These are phyloP conservation scores for Annulohypoxylon nitens DNA, from an alignment of 495 filamentous ascomycete species.

Conservation along the genomic window DNA sequence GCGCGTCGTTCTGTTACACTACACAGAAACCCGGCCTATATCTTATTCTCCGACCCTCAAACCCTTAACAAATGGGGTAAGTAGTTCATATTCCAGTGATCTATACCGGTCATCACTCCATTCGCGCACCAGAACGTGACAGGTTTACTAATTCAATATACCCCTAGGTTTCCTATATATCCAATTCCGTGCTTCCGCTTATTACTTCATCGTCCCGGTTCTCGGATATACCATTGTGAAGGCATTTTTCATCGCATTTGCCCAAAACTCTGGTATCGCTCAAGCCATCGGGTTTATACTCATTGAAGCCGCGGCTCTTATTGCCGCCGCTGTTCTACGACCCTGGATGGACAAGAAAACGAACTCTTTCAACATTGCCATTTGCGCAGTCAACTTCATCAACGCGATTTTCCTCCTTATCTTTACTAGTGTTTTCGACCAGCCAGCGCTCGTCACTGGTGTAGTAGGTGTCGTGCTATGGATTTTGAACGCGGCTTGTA, in stretches of 20 bases:
- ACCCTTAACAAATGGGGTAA: slow-evolving; percentile 93
- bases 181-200: slow-evolving; percentile 95
- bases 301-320: slow-evolving; percentile 85
- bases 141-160: slow-evolving; percentile 10
- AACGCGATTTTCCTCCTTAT: slow-evolving; percentile 88
- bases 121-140: background rate
- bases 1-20: slow-evolving; percentile 87
- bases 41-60: slow-evolving; percentile 93
- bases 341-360: slow-evolving; percentile 99
- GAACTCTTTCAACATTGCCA: slow-evolving; percentile 96
- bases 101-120: no score
- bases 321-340: slow-evolving; percentile 81
- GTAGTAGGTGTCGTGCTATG: slow-evolving; percentile 96
- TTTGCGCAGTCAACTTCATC: slow-evolving; percentile 88
- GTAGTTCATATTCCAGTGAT: slow-evolving; percentile 20
- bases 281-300: slow-evolving; percentile 89
- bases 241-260: slow-evolving; percentile 89
- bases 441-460: slow-evolving; percentile 87
- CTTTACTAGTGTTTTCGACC: slow-evolving; percentile 83
- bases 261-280: slow-evolving; percentile 75
- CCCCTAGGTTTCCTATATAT: slow-evolving; percentile 85
- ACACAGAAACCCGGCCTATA: slow-evolving; percentile 97
- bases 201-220: slow-evolving; percentile 93
- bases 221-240: slow-evolving; percentile 86
- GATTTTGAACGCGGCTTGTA: slow-evolving; percentile 88